Evolutionary conservation across 2,329 filamentous ascomycete genomes (phyloP), one percentile per base, ranked within the genome.

Genomic region (Diaporthe sp.): DNA sequence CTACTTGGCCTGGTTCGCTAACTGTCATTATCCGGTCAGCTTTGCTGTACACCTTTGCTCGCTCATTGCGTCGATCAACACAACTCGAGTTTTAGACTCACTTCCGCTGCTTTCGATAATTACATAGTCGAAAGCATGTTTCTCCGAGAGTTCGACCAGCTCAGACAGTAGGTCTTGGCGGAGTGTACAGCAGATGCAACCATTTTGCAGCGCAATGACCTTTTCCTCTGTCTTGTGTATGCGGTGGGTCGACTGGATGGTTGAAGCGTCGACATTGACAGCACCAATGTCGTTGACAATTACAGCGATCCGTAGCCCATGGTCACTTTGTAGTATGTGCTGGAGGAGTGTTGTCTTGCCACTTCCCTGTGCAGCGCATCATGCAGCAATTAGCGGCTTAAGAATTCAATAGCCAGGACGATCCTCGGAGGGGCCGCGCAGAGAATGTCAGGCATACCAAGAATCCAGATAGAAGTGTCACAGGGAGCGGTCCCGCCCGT

Each of bases 101-200:
- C 69, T 72, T 28, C 69, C 69, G n/a, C 69, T 72, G 79, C 91
- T 93, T 81, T 94, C 92, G 55, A 94, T 92, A 52, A 94, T 85
- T 35, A 94, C 89, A 80, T 95, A 94, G 80, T 95, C 92, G 50
- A 94, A 92, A 67, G 88, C 85, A 25, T 90, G 87, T 1, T 90
- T 86, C 79, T 92, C 89, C 0, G 92, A 88, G 1, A 95, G 85
- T 0, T 87, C 87, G 0, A 92, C 92, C 0, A 95, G 87, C 80
- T 95, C 93, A 75, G 93, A 90, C 0, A 95, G 87, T 1, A 95
- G 83, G 73, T 95, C 93, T 1, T 92, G 92, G 4, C 93, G 90
- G 0, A 95, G 85, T 0, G 92, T 95, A 78, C 93, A 95, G 85
- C 93, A 95, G 78, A 95, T 95, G 77, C 93, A 95, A 13, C 93